Percentiles rank a stretch among this genome's conserved stretches.
phyloP scores from a whole-genome alignment of 148 eudicot species.

The Amaranthus cruentus region DNA sequence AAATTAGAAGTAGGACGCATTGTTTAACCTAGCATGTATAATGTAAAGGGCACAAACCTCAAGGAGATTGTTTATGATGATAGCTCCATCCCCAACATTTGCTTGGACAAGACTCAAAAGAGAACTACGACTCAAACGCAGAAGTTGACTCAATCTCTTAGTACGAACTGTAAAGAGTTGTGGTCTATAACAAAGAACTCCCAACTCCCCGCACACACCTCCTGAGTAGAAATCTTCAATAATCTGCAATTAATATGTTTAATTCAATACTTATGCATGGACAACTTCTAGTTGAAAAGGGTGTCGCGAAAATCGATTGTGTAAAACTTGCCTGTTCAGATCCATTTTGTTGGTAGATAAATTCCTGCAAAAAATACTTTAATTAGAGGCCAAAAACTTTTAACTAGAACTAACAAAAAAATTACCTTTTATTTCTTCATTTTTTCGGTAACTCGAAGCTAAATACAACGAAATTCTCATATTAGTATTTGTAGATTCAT shows the following conservation, averaged over 20 bases:
- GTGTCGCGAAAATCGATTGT: background rate
- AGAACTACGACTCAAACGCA: conserved; percentile 59
- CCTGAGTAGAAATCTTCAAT: conserved; percentile 47
- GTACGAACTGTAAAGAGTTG: conserved; percentile 76
- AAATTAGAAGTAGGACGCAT: no score
- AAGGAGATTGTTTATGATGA: conserved; percentile 70
- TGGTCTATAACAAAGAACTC: conserved; percentile 79
- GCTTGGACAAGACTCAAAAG: conserved; percentile 64
- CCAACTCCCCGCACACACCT: conserved; percentile 76
- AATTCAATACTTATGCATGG: background rate
- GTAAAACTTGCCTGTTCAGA: conserved; percentile 41
- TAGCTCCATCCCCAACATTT: conserved; percentile 77
- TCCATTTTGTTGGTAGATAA: conserved; percentile 46
- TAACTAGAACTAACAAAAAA: background rate
- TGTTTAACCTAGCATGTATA: no score
- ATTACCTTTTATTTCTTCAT: no score
- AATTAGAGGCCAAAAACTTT: conserved; percentile 23
- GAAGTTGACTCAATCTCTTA: conserved; percentile 62
- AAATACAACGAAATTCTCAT: no score
- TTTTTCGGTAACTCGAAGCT: no score
- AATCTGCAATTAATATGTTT: conserved; percentile 30
- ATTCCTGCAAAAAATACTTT: conserved; percentile 44
- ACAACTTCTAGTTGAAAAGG: background rate
- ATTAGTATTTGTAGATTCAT: no score
- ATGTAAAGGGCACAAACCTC: conserved; percentile 40